A percentile compares a stretch with the other conserved stretches of the same genome.
phyloP scores from a whole-genome alignment of 345 rosid species.

The Ceriops decandra region DNA sequence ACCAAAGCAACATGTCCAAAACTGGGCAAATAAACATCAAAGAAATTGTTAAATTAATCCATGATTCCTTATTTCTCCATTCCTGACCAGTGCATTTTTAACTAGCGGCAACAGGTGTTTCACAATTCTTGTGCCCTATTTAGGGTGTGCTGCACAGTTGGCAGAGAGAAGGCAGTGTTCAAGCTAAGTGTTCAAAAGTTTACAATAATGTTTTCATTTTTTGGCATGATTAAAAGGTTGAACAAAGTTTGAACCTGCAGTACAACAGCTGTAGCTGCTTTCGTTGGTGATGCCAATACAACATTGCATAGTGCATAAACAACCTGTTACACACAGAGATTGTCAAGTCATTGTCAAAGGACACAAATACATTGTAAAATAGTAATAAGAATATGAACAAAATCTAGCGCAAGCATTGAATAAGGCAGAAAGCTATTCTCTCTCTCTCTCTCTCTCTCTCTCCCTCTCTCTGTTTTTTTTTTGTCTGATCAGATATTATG shows the following conservation, averaged over 20 bases:
- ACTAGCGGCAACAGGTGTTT: neutral
- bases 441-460: neutral
- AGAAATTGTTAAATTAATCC: neutral
- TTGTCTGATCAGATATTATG: neutral
- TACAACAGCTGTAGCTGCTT: constrained; percentile 89
- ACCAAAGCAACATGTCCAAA: constrained; percentile 7
- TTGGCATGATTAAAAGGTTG: constrained; percentile 12
- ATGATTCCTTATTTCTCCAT: neutral
- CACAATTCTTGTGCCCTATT: constrained; percentile 1
- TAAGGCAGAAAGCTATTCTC: neutral
- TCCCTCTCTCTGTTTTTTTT: neutral
- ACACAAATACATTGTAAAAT: neutral
- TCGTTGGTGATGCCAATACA: constrained; percentile 80
- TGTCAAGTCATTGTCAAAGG: constrained; percentile 11
- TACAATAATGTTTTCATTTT: neutral
- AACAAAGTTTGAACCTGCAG: constrained; percentile 77
- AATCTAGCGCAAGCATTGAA: too few relatives aligned
- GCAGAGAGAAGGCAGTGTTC: constrained; percentile 11
- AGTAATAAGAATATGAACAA: neutral
- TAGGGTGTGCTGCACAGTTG: constrained; percentile 3
- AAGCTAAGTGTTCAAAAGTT: constrained; percentile 14
- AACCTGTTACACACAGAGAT: constrained; percentile 44
- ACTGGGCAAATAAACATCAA: constrained; percentile 13
- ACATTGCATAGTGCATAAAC: constrained; percentile 95
- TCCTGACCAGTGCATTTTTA: neutral